These are phyloP conservation scores for Pichia thaimueangensis DNA, from an alignment of 805 yeast genomes.

Conservation along the genomic window DNA sequence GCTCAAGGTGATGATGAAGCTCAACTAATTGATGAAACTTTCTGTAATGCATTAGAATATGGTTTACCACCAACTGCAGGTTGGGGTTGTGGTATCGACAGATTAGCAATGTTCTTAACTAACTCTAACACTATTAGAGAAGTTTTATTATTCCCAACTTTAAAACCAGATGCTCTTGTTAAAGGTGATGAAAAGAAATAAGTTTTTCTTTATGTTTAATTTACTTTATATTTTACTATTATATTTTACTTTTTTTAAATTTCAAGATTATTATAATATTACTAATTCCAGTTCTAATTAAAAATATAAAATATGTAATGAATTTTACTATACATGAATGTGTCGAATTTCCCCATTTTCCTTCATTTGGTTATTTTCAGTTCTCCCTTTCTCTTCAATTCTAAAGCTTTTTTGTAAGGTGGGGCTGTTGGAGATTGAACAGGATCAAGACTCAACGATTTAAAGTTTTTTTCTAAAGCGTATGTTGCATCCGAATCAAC, in stretches of 20 bases:
- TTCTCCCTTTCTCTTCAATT: slow-evolving; percentile 73
- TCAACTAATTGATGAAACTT: slow-evolving; percentile 90
- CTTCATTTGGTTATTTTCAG: slow-evolving; percentile 25
- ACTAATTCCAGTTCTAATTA: no score
- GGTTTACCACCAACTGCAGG: slow-evolving; percentile 99
- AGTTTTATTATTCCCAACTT: slow-evolving; percentile 95
- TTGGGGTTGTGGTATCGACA: slow-evolving; percentile 99
- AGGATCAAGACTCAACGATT: slow-evolving; percentile 63
- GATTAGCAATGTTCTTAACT: slow-evolving; percentile 96
- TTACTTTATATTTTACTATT: no score
- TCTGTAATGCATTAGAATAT: slow-evolving; percentile 96
- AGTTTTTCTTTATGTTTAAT: background rate
- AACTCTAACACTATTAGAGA: slow-evolving; percentile 96
- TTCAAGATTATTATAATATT: no score
- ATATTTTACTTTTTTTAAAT: background rate
- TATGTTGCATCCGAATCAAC: slow-evolving; percentile 97
- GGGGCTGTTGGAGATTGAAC: slow-evolving; percentile 96
- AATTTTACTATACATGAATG: background rate
- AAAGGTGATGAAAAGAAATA: slow-evolving; percentile 29
- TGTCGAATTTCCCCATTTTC: background rate
- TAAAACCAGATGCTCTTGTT: slow-evolving; percentile 76
- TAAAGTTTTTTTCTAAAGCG: slow-evolving; percentile 39
- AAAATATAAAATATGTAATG: no score
- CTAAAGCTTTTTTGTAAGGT: slow-evolving; percentile 89
- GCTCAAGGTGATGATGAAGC: slow-evolving; percentile 99